Evolutionary conservation across 2,329 filamentous ascomycete genomes (phyloP).

Genomic region (Paecilomyces sp.): DNA sequence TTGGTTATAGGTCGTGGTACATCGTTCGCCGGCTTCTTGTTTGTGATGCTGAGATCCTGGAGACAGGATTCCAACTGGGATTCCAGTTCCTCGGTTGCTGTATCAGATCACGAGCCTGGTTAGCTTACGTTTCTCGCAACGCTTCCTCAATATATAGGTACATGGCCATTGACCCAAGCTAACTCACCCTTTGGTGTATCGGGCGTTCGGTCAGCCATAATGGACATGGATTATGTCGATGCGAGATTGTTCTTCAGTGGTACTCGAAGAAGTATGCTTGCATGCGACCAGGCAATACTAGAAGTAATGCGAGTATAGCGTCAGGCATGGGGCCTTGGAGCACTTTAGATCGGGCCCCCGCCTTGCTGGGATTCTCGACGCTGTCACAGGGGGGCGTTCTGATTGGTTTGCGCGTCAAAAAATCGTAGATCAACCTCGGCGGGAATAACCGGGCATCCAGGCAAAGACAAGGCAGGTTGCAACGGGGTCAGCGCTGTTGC

Average conservation of each 20-base stretch:
- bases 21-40: slow-evolving; percentile 21
- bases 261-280: neutral
- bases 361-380: neutral
- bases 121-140: neutral
- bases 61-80: slow-evolving; percentile 12
- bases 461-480: neutral
- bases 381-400: neutral
- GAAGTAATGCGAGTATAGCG: neutral
- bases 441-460: neutral
- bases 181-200: neutral
- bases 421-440: neutral
- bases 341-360: neutral
- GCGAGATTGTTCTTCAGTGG: neutral
- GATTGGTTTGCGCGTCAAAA: neutral
- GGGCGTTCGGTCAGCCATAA: neutral
- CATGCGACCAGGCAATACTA: neutral
- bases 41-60: slow-evolving; percentile 15
- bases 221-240: neutral
- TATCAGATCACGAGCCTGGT: neutral
- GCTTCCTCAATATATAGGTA: neutral
- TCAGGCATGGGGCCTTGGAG: slow-evolving; percentile 5
- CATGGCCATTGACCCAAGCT: neutral
- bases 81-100: slow-evolving; percentile 13
- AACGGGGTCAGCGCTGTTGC: neutral
- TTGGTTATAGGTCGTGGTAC: slow-evolving; percentile 15